Evolutionary conservation across 2,329 filamentous ascomycete species (phyloP), one percentile per base, ranked within the genome.

Genomic region (Dactylonectria macrodidyma): DNA sequence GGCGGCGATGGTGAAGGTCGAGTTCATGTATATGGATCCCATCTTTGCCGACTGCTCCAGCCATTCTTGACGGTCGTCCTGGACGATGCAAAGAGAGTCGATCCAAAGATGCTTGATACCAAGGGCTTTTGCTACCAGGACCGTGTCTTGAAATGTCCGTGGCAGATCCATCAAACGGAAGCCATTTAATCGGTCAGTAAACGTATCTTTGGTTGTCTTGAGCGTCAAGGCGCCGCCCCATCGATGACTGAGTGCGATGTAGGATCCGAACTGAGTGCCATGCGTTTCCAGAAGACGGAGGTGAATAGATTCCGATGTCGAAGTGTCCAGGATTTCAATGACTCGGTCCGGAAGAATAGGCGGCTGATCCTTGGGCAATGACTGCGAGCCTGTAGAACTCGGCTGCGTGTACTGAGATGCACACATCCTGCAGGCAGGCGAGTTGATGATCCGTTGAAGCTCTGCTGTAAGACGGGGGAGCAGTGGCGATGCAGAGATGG

Each of bases 181-280:
- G 10, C 46, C 57, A 9, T 59, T 38, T 2, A 26, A 16, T n/a
- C 30, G 22, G 4, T 50, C 30, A 3, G 24, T n/a, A 5, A 59
- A 30, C 5, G 24, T 50, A 19, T 36, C 24, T 22, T 14, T 38
- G 22, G 26, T 59, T 3, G 46, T 48, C 24, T 48, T 59, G 11
- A 59, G 16, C 8, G 41, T 48, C 3, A 34, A 19, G 8, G 22
- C 26, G 8, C 26, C 41, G 3, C 57, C 57, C 57, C 57, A 59
- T 19, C 57, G 46, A 38, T 59, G 46, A 11, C 57, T 59, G 1
- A 59, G 30, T 34, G 44, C 14, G 11, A 51, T 38, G 22, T 59
- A 59, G 12, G 30, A 12, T 8, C 11, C 55, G 10, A 12, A 6
- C 14, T 38, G 52, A 6, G 4, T 11, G 33, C 52, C 52, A 34